Percentiles rank a stretch among this genome's conserved stretches.
Conservation (phyloP, 495 filamentous ascomycete genomes). For the Lasiosphaeria hispida region DNA sequence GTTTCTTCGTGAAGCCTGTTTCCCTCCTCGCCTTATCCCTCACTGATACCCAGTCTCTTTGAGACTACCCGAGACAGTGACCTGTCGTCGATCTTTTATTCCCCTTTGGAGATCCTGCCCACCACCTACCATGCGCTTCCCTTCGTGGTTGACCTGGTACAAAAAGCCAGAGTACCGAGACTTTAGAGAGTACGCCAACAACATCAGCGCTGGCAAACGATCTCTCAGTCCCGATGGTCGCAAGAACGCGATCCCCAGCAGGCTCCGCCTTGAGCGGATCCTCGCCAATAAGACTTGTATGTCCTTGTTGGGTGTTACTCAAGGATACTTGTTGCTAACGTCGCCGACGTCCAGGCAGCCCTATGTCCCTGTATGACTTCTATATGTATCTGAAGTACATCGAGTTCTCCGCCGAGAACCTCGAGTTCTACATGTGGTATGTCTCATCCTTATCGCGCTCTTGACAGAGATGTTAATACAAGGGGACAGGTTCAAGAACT, state of each 20-base stretch:
- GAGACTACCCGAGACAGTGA: no score
- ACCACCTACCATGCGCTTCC: slow-evolving; percentile 26
- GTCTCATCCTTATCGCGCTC: slow-evolving; percentile 36
- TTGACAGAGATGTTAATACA: not conserved
- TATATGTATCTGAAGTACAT: slow-evolving; percentile 45
- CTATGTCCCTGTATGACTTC: slow-evolving; percentile 42
- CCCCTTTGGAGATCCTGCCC: not conserved
- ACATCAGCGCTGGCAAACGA: slow-evolving; percentile 26
- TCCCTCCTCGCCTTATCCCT: no score
- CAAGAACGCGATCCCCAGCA: slow-evolving; percentile 31
- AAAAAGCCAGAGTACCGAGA: slow-evolving; percentile 46
- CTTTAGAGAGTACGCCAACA: slow-evolving; percentile 36
- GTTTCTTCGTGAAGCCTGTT: no score
- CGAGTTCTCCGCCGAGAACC: slow-evolving; percentile 40
- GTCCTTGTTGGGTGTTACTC: not conserved
- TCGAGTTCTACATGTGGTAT: slow-evolving; percentile 80
- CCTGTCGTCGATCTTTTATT: no score
- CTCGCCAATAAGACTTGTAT: slow-evolving; percentile 42
- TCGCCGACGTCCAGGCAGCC: slow-evolving; percentile 22
- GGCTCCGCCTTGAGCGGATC: slow-evolving; percentile 38
- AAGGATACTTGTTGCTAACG: slow-evolving; percentile 3
- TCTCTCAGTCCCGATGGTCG: slow-evolving; percentile 31
- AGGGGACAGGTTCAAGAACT: slow-evolving; percentile 41
- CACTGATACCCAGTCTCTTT: no score
- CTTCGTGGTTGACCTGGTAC: slow-evolving; percentile 41